phyloP scores from a whole-genome alignment of 164 flowering plant genomes.

The grape (Vitis vinifera) region DNA sequence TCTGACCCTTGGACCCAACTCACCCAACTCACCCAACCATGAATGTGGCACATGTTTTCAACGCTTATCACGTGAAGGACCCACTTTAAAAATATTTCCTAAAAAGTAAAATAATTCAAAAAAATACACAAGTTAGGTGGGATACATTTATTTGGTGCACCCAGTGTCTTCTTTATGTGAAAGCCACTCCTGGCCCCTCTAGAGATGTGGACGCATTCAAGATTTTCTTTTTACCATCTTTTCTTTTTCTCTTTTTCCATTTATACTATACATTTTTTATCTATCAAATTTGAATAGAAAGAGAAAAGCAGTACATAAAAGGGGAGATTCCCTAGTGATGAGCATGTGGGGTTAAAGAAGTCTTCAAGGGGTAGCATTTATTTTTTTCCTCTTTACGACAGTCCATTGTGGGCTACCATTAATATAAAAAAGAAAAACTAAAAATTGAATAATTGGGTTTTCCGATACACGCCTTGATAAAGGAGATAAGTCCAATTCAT shows the following conservation, averaged over 20 bases:
- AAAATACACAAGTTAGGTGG: not conserved
- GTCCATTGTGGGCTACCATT: constrained; percentile 5
- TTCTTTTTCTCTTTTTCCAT: not conserved
- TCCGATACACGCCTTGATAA: constrained; percentile 21
- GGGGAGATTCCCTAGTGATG: constrained; percentile 31
- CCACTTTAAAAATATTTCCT: too few relatives aligned
- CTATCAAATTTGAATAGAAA: not conserved
- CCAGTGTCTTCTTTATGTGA: not conserved
- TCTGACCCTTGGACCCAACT: too few relatives aligned
- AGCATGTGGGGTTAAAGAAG: constrained; percentile 24
- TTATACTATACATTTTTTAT: not conserved
- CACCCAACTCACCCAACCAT: too few relatives aligned
- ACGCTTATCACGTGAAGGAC: too few relatives aligned
- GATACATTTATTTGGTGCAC: not conserved
- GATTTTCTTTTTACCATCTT: not conserved
- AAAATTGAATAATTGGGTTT: constrained; percentile 17
- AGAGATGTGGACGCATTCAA: not conserved
- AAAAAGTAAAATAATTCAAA: too few relatives aligned
- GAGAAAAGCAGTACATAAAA: constrained; percentile 6
- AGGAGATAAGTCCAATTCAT: not conserved
- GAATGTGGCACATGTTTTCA: too few relatives aligned
- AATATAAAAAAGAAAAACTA: constrained; percentile 1
- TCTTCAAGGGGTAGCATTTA: constrained; percentile 13
- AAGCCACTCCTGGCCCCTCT: not conserved
- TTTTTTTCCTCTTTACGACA: not conserved